Percentiles rank a stretch among this genome's conserved stretches.
Conservation (phyloP, 2,329 filamentous ascomycete genomes). For the Cryphonectria japonica region DNA sequence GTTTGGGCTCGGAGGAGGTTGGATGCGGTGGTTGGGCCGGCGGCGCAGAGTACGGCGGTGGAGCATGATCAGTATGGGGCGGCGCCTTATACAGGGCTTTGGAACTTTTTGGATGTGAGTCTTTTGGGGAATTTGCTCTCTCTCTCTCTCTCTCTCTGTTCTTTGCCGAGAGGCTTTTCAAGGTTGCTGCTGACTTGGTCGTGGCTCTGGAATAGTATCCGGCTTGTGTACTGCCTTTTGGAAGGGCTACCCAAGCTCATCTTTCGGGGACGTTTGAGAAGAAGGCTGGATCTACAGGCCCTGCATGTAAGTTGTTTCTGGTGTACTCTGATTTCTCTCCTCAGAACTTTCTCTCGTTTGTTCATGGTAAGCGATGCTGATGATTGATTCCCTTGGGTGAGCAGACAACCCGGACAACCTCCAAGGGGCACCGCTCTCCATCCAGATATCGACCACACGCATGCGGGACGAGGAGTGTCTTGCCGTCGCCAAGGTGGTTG, state of each 20-base stretch:
- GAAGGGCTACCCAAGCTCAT: conserved; percentile 4
- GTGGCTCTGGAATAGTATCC: conserved; percentile 18
- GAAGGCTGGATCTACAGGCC: conserved; percentile 17
- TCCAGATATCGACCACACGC: conserved; percentile 28
- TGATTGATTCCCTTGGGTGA: too few relatives aligned
- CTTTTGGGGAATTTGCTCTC: neutral
- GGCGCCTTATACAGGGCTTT: conserved; percentile 27
- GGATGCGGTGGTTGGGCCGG: conserved; percentile 29
- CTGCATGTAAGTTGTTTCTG: conserved; percentile 18
- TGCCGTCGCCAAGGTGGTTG: conserved; percentile 27
- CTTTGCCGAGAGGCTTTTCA: neutral
- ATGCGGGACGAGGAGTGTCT: conserved; percentile 32
- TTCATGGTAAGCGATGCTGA: neutral
- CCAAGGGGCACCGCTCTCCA: conserved; percentile 27
- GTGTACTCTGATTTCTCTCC: neutral
- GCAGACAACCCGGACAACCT: conserved; percentile 23
- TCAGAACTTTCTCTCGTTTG: too few relatives aligned
- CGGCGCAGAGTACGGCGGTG: conserved; percentile 28
- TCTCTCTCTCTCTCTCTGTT: too few relatives aligned
- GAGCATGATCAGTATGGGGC: conserved; percentile 30
- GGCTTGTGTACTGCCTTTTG: conserved; percentile 25
- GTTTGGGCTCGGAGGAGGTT: conserved; percentile 23
- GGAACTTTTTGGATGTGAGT: conserved; percentile 31
- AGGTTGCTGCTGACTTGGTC: neutral
- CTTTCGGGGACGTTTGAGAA: conserved; percentile 12